phyloP scores from a whole-genome alignment of 2,329 filamentous ascomycete species.

The Colletotrichum sp. region DNA sequence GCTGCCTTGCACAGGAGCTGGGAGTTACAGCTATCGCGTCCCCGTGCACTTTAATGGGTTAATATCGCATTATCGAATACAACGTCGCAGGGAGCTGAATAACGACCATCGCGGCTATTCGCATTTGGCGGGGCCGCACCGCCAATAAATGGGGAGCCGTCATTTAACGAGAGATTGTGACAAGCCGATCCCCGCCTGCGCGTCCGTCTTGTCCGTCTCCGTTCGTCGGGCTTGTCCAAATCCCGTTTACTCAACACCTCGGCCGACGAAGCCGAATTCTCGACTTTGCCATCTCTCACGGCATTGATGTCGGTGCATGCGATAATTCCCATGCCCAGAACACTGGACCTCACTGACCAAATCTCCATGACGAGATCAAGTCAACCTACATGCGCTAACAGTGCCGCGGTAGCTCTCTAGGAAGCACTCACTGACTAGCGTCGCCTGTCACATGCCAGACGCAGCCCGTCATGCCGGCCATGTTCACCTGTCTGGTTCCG shows the following conservation, averaged over 20 bases:
- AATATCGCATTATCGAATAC: background rate
- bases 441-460: constrained; percentile 6
- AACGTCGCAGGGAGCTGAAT: background rate
- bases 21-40: background rate
- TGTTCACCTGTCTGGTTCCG: background rate
- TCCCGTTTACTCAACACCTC: background rate
- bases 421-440: background rate
- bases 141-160: background rate
- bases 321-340: background rate
- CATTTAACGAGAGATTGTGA: background rate
- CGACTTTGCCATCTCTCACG: background rate
- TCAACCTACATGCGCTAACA: background rate
- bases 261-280: background rate
- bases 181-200: background rate
- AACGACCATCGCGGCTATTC: background rate
- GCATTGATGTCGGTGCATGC: background rate
- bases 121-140: background rate
- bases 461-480: background rate
- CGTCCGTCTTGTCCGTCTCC: background rate
- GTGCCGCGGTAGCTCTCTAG: background rate
- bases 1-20: background rate
- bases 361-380: background rate
- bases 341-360: background rate
- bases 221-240: background rate
- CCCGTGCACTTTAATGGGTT: background rate